These are phyloP conservation scores for Aureoboletus auriporus DNA, from an alignment of 768 basidiomycete species.

Conservation along the genomic window DNA sequence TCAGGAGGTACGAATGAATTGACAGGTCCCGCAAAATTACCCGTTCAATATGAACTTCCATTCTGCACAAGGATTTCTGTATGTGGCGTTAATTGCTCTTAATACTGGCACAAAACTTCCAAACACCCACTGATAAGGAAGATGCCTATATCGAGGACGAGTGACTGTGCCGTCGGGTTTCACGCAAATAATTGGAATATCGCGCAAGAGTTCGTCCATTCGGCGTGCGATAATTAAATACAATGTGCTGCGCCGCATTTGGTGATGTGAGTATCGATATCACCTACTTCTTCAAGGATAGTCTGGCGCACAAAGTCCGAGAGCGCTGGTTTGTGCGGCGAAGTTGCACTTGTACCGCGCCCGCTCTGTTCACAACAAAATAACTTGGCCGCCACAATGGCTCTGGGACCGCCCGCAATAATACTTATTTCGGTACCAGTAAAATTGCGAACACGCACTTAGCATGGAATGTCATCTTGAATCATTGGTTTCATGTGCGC, in stretches of 20 bases:
- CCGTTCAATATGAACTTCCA: conserved; percentile 17
- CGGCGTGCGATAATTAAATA: neutral
- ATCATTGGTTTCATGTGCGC: no score
- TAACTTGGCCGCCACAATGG: no score
- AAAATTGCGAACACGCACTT: neutral
- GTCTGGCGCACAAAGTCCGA: neutral
- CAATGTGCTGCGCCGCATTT: neutral
- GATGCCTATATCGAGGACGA: conserved; percentile 9
- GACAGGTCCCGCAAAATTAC: conserved; percentile 14
- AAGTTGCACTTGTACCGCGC: no score
- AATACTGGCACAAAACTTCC: neutral
- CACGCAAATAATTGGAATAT: no score
- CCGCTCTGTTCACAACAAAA: no score
- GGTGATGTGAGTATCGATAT: neutral
- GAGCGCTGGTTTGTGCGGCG: neutral
- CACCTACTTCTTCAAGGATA: neutral
- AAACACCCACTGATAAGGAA: neutral
- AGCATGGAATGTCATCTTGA: no score
- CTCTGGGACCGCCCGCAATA: no score
- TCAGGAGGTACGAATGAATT: conserved; percentile 10
- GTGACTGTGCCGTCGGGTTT: neutral
- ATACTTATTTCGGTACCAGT: no score
- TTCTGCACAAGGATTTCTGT: conserved; percentile 11
- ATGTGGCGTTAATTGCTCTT: neutral
- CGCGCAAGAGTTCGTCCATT: no score